Percentiles rank a stretch among this genome's conserved stretches.
Evolutionary conservation across 345 rosid genomes (phyloP).

Genomic region (Sapria himalayana): DNA sequence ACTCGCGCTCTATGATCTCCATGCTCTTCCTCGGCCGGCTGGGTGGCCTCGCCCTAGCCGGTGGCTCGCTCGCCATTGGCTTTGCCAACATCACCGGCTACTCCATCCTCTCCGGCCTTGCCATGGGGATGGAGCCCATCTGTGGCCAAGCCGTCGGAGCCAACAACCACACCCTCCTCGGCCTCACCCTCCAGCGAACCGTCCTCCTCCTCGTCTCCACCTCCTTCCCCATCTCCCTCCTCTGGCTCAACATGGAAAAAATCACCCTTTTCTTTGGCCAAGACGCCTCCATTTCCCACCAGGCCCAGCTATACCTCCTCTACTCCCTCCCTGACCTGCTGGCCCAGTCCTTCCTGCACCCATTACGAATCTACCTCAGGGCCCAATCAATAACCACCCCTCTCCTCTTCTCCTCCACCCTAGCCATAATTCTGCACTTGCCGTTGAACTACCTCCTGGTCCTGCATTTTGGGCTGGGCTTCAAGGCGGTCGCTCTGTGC

Average conservation of each 20-base stretch:
- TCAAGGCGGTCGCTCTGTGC: conserved; percentile 51
- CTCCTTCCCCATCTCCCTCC: conserved; percentile 42
- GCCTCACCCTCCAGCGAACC: conserved; percentile 44
- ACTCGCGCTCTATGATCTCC: conserved; percentile 72
- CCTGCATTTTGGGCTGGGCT: conserved; percentile 29
- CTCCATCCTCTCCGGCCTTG: conserved; percentile 70
- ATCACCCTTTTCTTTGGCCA: conserved; percentile 44
- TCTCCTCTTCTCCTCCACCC: conserved; percentile 35
- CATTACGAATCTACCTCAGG: conserved; percentile 62
- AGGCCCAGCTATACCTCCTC: conserved; percentile 43
- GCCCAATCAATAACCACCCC: conserved; percentile 64
- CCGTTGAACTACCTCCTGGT: conserved; percentile 48
- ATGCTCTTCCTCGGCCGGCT: conserved; percentile 56
- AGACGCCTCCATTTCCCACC: conserved; percentile 29
- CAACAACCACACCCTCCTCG: conserved; percentile 25
- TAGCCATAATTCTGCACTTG: conserved; percentile 39
- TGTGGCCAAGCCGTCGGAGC: conserved; percentile 91
- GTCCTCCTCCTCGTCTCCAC: conserved; percentile 32
- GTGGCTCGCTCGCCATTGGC: conserved; percentile 69
- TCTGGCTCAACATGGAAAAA: conserved; percentile 56
- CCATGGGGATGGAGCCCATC: conserved; percentile 82
- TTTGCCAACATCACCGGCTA: conserved; percentile 87
- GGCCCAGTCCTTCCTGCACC: conserved; percentile 59
- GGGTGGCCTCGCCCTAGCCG: conserved; percentile 53
- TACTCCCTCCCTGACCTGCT: conserved; percentile 72